Percentiles rank a stretch among this genome's conserved stretches.
These are phyloP conservation scores for Globisporangium nodosum DNA, from an alignment of 352 stramenopile species.

Conservation along the genomic window DNA sequence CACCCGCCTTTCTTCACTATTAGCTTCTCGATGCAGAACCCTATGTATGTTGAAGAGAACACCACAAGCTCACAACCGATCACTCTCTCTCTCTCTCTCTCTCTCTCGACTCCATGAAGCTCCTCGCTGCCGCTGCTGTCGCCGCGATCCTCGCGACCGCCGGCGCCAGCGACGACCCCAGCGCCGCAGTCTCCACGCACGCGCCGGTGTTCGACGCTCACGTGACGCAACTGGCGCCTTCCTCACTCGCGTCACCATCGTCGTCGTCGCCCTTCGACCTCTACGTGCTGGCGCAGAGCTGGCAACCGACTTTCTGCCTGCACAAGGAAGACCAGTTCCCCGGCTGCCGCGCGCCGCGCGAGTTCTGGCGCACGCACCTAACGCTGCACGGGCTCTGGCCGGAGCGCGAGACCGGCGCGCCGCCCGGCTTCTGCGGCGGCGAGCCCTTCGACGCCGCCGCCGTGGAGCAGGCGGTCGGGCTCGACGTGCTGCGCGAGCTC, in stretches of 20 bases:
- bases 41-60: background rate
- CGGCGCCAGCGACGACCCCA: background rate
- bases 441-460: conserved; percentile 61
- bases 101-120: background rate
- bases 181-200: background rate
- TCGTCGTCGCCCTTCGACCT: conserved; percentile 54
- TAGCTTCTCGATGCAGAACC: no score
- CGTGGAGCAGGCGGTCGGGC: conserved; percentile 61
- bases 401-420: conserved; percentile 53
- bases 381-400: conserved; percentile 90
- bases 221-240: background rate
- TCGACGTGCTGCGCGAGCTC: conserved; percentile 66
- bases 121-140: background rate
- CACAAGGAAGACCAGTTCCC: conserved; percentile 51
- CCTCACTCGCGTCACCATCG: background rate
- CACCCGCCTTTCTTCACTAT: no score
- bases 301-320: conserved; percentile 83
- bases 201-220: background rate
- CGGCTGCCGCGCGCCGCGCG: conserved; percentile 55
- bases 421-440: conserved; percentile 69
- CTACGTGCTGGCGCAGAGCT: conserved; percentile 90
- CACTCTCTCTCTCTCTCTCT: background rate
- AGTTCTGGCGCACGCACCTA: conserved; percentile 81
- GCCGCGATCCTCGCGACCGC: background rate
- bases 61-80: no score